These are phyloP conservation scores for Thalassiosira profunda DNA, from an alignment of 108 stramenopile genomes.

Conservation along the genomic window DNA sequence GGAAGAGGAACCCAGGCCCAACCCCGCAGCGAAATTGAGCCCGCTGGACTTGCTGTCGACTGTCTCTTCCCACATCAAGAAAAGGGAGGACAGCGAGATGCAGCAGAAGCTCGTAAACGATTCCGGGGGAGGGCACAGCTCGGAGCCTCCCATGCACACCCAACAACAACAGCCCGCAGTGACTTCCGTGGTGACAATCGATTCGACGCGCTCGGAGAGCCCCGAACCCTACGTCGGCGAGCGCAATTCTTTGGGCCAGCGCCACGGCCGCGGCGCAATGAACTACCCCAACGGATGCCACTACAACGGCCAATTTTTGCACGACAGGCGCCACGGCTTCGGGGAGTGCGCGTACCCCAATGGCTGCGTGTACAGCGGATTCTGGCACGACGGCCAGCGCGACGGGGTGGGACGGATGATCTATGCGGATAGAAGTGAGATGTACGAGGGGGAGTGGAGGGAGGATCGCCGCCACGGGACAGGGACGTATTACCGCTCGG, in stretches of 20 bases:
- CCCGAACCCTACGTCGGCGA: neutral
- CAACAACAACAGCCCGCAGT: too few relatives aligned
- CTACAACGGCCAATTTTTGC: conserved; percentile 24
- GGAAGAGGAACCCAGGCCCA: too few relatives aligned
- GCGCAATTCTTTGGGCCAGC: conserved; percentile 3
- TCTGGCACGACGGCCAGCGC: conserved; percentile 14
- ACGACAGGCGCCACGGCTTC: conserved; percentile 31
- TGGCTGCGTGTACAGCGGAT: conserved; percentile 25
- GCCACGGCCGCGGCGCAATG: conserved; percentile 23
- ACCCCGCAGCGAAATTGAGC: too few relatives aligned
- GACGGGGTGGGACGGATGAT: conserved; percentile 23
- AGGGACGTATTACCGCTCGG: conserved; percentile 17
- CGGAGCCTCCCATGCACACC: too few relatives aligned
- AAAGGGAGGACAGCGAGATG: neutral
- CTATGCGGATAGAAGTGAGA: conserved; percentile 18
- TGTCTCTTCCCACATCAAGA: neutral
- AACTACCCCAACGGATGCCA: conserved; percentile 33
- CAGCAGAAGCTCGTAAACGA: neutral
- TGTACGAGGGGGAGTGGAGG: conserved; percentile 43
- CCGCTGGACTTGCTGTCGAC: neutral
- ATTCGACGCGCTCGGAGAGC: neutral
- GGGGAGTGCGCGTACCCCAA: conserved; percentile 34
- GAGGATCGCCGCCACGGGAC: conserved; percentile 27
- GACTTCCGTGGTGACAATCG: too few relatives aligned
- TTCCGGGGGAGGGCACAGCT: too few relatives aligned